Evolutionary conservation across 352 stramenopile genomes (phyloP), one percentile per base, ranked within the genome.

Genomic region (Globisporangium nagaii): DNA sequence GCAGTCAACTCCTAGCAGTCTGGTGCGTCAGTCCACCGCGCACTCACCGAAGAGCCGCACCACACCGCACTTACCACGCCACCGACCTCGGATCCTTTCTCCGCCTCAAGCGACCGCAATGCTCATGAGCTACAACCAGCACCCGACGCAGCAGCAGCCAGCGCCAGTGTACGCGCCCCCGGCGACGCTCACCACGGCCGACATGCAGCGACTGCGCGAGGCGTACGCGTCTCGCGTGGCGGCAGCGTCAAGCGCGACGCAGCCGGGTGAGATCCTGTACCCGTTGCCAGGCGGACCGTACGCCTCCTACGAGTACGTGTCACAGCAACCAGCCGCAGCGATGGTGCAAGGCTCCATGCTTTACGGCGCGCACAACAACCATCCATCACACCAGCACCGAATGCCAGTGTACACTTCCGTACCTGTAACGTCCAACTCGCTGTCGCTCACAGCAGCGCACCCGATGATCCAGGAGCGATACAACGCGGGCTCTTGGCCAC

Each of bases 81-180:
- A n/a, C n/a, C n/a, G n/a, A n/a, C n/a, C n/a, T n/a, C n/a, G n/a
- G n/a, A n/a, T n/a, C n/a, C n/a, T n/a, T n/a, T n/a, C n/a, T n/a
- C n/a, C n/a, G n/a, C n/a, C n/a, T n/a, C n/a, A n/a, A n/a, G n/a
- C 30, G 17, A 35, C 6, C 3, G 27, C 37, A 9, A 57, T 57
- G 50, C 50, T 57, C 50, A 57, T 49, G 50, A 57, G 50, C 39
- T n/a, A 40, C 39, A 37, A 54, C 9, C 46, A 53, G 11, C 47
- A 40, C 9, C 13, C 7, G 8, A n/a, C n/a, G 4, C 20, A 39
- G 1, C 47, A 53, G 20, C 46, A 43, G 20, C n/a, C 30, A 34
- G 7, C 32, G 19, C 12, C 47, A 19, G 20, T n/a, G n/a, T n/a
- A n/a, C 32, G 34, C 11, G 22, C 30, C 41, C 4, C 51, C 51